Percentiles rank a stretch among this genome's conserved stretches.
phyloP scores from a whole-genome alignment of 768 basidiomycete species.

The Amanita inopinata region DNA sequence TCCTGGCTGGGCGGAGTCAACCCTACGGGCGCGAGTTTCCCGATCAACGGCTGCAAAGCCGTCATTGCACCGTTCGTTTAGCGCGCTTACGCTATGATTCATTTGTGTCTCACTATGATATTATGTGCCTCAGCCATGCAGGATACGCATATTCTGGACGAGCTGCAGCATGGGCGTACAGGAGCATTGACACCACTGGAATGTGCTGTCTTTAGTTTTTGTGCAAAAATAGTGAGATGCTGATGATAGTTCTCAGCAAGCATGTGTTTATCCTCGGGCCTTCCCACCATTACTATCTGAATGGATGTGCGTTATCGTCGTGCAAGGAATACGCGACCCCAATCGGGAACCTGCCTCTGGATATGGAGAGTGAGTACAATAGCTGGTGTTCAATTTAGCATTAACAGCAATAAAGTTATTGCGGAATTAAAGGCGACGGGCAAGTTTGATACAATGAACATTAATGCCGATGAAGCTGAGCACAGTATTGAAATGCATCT shows the following conservation, averaged over 20 bases:
- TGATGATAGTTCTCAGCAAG: conserved; percentile 39
- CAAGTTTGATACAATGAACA: conserved; percentile 59
- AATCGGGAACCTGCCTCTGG: conserved; percentile 71
- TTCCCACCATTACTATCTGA: conserved; percentile 85
- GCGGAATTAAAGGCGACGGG: conserved; percentile 53
- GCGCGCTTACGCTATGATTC: too few species aligned
- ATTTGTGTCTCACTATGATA: too few species aligned
- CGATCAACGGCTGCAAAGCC: conserved; percentile 65
- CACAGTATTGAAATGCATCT: conserved; percentile 99
- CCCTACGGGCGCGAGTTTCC: conserved; percentile 33
- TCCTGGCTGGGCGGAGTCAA: conserved; percentile 52
- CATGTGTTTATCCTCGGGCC: conserved; percentile 93
- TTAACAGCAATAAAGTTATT: conserved; percentile 38
- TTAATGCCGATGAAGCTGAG: conserved; percentile 78
- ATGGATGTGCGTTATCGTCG: conserved; percentile 78
- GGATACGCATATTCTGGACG: conserved; percentile 93
- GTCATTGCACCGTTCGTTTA: conserved; percentile 97
- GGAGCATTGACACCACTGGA: conserved; percentile 66
- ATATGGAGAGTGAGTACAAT: conserved; percentile 56
- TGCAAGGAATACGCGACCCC: conserved; percentile 80
- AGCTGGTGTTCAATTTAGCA: conserved; percentile 2
- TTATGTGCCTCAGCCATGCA: conserved; percentile 59
- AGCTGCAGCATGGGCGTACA: conserved; percentile 95
- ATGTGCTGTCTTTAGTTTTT: conserved; percentile 44
- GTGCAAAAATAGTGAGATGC: conserved; percentile 6